A percentile compares a stretch with the other conserved stretches of the same genome.
Conservation (phyloP, 2,329 filamentous ascomycete species). For the Fusarium nodosum region DNA sequence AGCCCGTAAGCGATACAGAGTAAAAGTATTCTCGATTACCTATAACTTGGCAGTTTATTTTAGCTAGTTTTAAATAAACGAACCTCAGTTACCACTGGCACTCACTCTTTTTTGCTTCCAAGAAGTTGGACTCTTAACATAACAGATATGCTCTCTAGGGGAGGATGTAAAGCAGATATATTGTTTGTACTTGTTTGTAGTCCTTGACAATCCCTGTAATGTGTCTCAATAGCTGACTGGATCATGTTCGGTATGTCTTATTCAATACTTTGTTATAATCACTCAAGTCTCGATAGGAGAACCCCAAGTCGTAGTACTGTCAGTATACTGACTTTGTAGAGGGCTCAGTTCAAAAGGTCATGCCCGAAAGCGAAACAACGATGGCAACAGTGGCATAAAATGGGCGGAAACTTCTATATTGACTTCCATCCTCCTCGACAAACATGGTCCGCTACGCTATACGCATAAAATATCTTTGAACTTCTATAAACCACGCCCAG, state of each 20-base stretch:
- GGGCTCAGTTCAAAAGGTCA: not conserved
- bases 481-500: constrained; percentile 16
- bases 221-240: not conserved
- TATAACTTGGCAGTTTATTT: not conserved
- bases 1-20: too few relatives aligned
- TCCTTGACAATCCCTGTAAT: not conserved
- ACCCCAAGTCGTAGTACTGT: not conserved
- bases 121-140: not conserved
- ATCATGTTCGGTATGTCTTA: not conserved
- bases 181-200: not conserved
- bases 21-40: not conserved
- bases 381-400: not conserved
- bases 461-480: constrained; percentile 1
- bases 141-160: not conserved
- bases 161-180: not conserved
- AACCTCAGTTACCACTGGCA: not conserved
- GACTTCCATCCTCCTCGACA: constrained; percentile 11
- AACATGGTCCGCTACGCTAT: constrained; percentile 17
- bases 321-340: not conserved
- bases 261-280: not conserved
- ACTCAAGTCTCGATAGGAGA: not conserved
- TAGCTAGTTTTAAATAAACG: not conserved
- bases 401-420: constrained; percentile 12
- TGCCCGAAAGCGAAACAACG: not conserved
- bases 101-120: too few relatives aligned